Evolutionary conservation across 2,329 filamentous ascomycete species (phyloP), one percentile per base, ranked within the genome.

Genomic region (Colletotrichum paranaense): DNA sequence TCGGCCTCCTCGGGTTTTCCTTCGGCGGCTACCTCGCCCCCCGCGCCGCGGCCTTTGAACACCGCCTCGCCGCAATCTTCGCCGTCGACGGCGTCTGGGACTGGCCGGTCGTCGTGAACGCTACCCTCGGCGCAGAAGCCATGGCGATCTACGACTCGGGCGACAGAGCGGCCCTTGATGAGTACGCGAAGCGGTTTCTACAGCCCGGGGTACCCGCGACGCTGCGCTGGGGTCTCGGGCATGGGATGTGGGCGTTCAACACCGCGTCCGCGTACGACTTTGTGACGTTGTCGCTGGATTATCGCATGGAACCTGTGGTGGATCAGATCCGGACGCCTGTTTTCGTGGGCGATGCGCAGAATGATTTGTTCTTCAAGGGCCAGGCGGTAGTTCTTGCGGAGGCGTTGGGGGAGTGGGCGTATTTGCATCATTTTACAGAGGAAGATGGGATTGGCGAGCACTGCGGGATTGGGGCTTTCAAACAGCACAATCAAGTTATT

Each of bases 11-110:
- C 19, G 42, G 42, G 1, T 49, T 49, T 7, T 49, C 42, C 16
- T 49, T 49, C 19, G 42, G 42, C 2, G 42, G 42, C 42, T 49
- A 49, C 42, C 42, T 49, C 42, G 42, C 80, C 4, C 76, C 82
- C 1, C 81, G 84, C 5, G 85, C 84, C 1, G 84, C 85, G 0
- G 83, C 84, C 0, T 85, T 84, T 72, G 85, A 87, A 69, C 82
- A 79, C 62, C 82, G 85, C 2, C 73, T 87, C 11, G 78, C 80
- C 0, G 85, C 84, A 1, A 76, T 81, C 5, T 76, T 86, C 60
- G 78, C 80, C 42, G 78, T 84, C 30, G 84, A 85, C 73, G 85
- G 84, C 2, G 69, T 86, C 3, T 84, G 77, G 73, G 78, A 82
- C 22, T 58, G 24, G 24, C 24, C 24, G 19, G 30, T 24, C 22